Evolutionary conservation across 2,329 filamentous ascomycete genomes (phyloP).

Genomic region (Fusarium luffae): DNA sequence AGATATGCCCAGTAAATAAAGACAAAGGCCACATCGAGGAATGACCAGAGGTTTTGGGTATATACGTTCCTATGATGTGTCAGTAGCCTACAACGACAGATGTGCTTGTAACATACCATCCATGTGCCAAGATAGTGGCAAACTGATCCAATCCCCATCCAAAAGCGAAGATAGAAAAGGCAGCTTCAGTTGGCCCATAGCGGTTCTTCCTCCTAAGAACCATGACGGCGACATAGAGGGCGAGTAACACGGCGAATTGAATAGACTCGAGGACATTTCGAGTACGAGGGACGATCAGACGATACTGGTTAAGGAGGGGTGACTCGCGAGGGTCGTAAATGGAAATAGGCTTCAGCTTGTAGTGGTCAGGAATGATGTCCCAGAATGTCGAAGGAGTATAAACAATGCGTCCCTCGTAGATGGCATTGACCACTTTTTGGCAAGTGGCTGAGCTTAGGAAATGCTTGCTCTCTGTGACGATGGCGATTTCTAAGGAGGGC

Average conservation of each 20-base stretch:
- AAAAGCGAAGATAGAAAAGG: conserved; percentile 78
- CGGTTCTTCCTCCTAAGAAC: conserved; percentile 68
- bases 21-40: conserved; percentile 84
- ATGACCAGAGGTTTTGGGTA: conserved; percentile 89
- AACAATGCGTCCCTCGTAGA: conserved; percentile 82
- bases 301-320: conserved; percentile 84
- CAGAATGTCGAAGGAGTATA: conserved; percentile 86
- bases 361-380: conserved; percentile 86
- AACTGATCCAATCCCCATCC: conserved; percentile 85
- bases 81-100: background rate
- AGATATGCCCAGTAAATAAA: conserved; percentile 77
- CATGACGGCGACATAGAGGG: conserved; percentile 80
- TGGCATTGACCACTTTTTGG: conserved; percentile 83
- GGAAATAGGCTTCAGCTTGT: conserved; percentile 85
- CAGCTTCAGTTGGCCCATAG: conserved; percentile 68
- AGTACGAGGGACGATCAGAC: conserved; percentile 82
- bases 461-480: conserved; percentile 82
- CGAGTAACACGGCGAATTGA: conserved; percentile 77
- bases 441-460: conserved; percentile 82
- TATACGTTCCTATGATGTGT: conserved; percentile 73
- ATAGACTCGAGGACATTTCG: conserved; percentile 78
- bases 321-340: conserved; percentile 82
- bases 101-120: conserved; percentile 57
- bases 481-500: conserved; percentile 84
- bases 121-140: conserved; percentile 80